These are phyloP conservation scores for Citrus sp. DNA, from an alignment of 345 rosid species.

Conservation along the genomic window DNA sequence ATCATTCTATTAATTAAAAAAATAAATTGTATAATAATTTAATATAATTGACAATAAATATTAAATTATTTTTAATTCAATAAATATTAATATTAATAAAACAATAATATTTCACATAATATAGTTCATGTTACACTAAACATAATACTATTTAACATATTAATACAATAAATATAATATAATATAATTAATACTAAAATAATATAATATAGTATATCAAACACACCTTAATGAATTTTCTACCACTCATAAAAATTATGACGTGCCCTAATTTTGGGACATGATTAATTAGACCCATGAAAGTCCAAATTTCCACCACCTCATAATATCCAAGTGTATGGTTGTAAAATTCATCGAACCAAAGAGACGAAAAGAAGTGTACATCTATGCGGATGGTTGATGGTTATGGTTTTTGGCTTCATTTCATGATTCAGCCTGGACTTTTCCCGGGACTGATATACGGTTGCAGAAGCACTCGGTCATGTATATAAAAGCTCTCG, in stretches of 20 bases:
- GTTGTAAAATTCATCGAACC: background rate
- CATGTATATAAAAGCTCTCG: background rate
- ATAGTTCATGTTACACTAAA: no score
- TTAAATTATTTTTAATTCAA: no score
- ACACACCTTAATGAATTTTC: background rate
- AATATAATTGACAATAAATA: no score
- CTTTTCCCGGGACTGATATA: background rate
- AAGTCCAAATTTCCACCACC: background rate
- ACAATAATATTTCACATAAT: no score
- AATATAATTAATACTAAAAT: no score
- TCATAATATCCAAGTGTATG: slow-evolving; percentile 12
- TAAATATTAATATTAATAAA: no score
- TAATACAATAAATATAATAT: no score
- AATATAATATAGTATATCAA: no score
- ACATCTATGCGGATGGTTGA: background rate
- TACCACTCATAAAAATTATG: background rate
- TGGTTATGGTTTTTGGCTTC: background rate
- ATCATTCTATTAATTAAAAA: no score
- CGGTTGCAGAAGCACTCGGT: background rate
- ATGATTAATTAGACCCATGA: background rate
- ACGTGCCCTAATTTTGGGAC: slow-evolving; percentile 3
- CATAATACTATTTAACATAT: no score
- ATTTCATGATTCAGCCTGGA: background rate
- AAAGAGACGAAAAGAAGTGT: background rate
- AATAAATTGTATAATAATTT: no score